phyloP scores from a whole-genome alignment of 257 asterid species.

The Ocimum tenuiflorum region DNA sequence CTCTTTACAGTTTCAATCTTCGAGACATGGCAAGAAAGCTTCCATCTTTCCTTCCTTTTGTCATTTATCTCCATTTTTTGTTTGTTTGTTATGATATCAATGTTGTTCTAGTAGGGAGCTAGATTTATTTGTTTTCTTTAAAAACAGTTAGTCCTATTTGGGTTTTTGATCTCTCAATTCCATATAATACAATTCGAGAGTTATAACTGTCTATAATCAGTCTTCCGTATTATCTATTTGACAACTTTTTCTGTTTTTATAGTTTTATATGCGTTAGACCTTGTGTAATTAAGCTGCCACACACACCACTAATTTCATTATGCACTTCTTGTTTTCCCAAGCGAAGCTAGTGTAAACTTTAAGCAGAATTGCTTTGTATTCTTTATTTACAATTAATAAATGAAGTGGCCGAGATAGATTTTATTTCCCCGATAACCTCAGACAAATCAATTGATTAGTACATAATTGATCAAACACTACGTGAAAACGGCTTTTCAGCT shows the following conservation, averaged over 20 bases:
- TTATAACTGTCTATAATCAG: no score
- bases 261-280: background rate
- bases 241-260: background rate
- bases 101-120: background rate
- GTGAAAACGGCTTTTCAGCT: background rate
- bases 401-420: background rate
- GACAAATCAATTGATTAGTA: background rate
- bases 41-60: background rate
- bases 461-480: background rate
- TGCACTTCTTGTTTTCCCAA: background rate
- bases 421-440: background rate
- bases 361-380: background rate
- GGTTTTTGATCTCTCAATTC: background rate
- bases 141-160: background rate
- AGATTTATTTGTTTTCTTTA: background rate
- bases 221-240: no score
- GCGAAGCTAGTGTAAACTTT: background rate
- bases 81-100: background rate
- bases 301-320: background rate
- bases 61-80: background rate
- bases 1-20: background rate
- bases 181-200: background rate
- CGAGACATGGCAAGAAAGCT: background rate
- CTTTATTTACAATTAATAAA: background rate
- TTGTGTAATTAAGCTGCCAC: background rate